Evolutionary conservation across 73 alveolate genomes (phyloP).

Genomic region (Paramecium bursaria): DNA sequence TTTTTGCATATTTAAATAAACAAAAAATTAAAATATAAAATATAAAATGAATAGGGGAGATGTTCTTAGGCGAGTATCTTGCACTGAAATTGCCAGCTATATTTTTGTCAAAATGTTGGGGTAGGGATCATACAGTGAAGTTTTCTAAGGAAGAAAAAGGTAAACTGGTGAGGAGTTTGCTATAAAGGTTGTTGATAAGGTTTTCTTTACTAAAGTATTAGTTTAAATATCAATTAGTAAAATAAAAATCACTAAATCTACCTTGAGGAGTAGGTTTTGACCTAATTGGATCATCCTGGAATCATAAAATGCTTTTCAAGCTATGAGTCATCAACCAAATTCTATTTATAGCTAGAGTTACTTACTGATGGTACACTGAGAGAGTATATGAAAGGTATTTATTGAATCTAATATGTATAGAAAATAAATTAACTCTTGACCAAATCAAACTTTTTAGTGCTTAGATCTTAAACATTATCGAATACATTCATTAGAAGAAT

Average conservation of each 20-base stretch:
- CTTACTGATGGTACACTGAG: constrained; percentile 50
- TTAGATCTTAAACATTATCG: not conserved
- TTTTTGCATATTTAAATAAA: no score
- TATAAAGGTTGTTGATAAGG: constrained; percentile 45
- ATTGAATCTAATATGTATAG: not conserved
- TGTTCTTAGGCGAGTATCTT: constrained; percentile 37
- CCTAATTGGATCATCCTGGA: constrained; percentile 51
- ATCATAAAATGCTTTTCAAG: constrained; percentile 46
- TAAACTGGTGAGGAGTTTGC: constrained; percentile 20
- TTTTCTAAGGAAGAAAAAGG: constrained; percentile 30
- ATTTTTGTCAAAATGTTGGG: constrained; percentile 45
- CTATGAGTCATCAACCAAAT: constrained; percentile 29
- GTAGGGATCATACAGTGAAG: constrained; percentile 53
- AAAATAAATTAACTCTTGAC: not conserved
- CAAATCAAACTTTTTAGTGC: constrained; percentile 41
- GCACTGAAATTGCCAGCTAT: constrained; percentile 12
- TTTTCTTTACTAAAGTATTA: constrained; percentile 27
- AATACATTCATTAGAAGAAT: constrained; percentile 2
- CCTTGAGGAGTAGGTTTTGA: constrained; percentile 9
- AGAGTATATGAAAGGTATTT: constrained; percentile 39
- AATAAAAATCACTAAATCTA: constrained; percentile 45
- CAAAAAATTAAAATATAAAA: no score
- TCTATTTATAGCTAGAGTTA: constrained; percentile 31
- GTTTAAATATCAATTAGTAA: not conserved
- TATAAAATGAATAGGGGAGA: constrained; percentile 20